Evolutionary conservation across 2,329 filamentous ascomycete species (phyloP).

Genomic region (Fusarium nematophilum): DNA sequence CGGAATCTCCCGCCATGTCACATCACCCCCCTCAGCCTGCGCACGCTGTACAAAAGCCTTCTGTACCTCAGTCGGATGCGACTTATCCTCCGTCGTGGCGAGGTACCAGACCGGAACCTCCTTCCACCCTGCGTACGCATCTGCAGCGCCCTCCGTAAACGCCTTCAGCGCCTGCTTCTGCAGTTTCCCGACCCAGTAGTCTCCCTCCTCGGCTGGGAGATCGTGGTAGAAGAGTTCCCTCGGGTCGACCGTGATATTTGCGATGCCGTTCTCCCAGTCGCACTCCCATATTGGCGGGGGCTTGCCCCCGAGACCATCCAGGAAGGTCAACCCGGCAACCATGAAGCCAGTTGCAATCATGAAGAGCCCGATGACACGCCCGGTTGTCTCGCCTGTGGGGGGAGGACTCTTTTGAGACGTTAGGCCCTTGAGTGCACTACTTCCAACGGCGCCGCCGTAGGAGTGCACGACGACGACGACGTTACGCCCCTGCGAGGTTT

Average conservation of each 20-base stretch:
- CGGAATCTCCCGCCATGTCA: constrained; percentile 54
- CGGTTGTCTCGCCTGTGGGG: constrained; percentile 22
- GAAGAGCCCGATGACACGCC: constrained; percentile 57
- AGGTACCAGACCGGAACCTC: constrained; percentile 62
- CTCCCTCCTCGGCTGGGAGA: constrained; percentile 55
- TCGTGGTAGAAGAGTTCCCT: constrained; percentile 63
- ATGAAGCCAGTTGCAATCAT: constrained; percentile 59
- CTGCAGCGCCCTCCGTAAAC: constrained; percentile 57
- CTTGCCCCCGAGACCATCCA: constrained; percentile 54
- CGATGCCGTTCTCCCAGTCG: constrained; percentile 55
- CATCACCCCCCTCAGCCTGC: constrained; percentile 49
- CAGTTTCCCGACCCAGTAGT: constrained; percentile 56
- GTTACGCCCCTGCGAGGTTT: constrained; percentile 52
- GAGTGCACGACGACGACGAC: constrained; percentile 62
- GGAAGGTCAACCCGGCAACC: constrained; percentile 51
- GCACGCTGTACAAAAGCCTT: constrained; percentile 52
- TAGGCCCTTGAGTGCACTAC: constrained; percentile 58
- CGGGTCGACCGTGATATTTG: constrained; percentile 51
- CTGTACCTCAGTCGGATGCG: constrained; percentile 54
- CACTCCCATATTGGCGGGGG: constrained; percentile 56
- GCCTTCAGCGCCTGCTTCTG: constrained; percentile 55
- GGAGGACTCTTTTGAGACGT: constrained; percentile 31
- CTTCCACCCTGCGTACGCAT: constrained; percentile 58
- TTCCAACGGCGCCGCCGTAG: constrained; percentile 60
- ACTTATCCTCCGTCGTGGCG: constrained; percentile 54